Evolutionary conservation across 2,329 filamentous ascomycete genomes (phyloP).

Genomic region (Rhynchosporium graminicola): DNA sequence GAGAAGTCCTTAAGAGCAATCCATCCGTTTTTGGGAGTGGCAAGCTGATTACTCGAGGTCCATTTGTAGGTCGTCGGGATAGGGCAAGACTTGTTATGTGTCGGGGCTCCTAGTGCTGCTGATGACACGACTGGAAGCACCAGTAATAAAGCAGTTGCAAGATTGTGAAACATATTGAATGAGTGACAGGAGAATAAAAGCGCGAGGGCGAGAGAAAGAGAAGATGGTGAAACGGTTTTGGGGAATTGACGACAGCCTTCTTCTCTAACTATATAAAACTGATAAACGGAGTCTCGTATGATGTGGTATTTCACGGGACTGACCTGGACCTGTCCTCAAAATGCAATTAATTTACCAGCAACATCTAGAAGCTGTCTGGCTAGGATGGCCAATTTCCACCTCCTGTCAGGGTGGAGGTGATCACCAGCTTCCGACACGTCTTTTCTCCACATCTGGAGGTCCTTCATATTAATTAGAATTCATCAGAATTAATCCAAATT

Average conservation of each 20-base stretch:
- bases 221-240: too few species aligned
- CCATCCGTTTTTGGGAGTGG: conserved; percentile 55
- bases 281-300: too few species aligned
- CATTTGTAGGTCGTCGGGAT: conserved; percentile 58
- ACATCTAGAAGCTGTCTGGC: not conserved
- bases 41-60: conserved; percentile 53
- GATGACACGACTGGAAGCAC: not conserved
- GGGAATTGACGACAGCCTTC: too few species aligned
- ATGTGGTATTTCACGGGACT: too few species aligned
- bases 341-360: not conserved
- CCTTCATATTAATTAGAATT: not conserved
- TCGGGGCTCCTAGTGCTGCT: conserved; percentile 1
- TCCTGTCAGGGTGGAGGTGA: too few species aligned
- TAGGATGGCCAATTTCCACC: not conserved
- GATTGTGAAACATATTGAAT: conserved; percentile 2
- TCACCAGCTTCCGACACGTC: not conserved
- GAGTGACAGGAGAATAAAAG: not conserved
- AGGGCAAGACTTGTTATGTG: conserved; percentile 42
- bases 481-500: not conserved
- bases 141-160: not conserved
- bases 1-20: conserved; percentile 65
- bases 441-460: not conserved
- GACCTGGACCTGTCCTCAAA: not conserved
- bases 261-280: not conserved
- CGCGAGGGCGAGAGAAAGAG: not conserved